These are phyloP conservation scores for Pseudotsuga menziesii DNA, from an alignment of 75 land plant genomes.

Conservation along the genomic window DNA sequence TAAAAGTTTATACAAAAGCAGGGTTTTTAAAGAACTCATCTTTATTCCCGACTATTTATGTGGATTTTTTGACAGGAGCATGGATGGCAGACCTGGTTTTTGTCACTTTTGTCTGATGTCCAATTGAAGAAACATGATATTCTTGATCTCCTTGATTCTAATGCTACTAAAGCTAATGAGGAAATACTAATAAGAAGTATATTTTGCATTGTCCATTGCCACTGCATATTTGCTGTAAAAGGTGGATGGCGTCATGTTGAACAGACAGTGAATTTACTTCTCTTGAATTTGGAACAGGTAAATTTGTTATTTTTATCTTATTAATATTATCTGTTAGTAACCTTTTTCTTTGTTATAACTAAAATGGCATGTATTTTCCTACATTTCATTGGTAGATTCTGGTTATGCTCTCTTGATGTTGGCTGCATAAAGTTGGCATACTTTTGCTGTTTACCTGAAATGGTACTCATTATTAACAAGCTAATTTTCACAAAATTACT, in stretches of 20 bases:
- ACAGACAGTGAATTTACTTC: constrained; percentile 66
- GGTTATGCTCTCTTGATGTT: no score
- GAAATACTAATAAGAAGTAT: constrained; percentile 52
- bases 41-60: not conserved
- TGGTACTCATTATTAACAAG: not conserved
- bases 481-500: not conserved
- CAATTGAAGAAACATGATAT: constrained; percentile 34
- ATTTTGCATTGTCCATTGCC: constrained; percentile 62
- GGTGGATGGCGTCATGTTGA: constrained; percentile 95
- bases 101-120: constrained; percentile 37
- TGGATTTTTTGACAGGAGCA: constrained; percentile 51
- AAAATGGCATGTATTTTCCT: not conserved
- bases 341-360: no score
- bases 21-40: not conserved
- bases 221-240: constrained; percentile 59
- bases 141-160: constrained; percentile 12
- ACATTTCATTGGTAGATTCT: not conserved
- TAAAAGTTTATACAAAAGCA: not conserved
- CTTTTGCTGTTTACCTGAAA: not conserved
- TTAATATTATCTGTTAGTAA: not conserved
- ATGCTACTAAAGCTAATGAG: constrained; percentile 33
- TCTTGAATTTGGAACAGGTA: constrained; percentile 59
- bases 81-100: constrained; percentile 85
- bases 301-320: not conserved
- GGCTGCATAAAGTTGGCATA: not conserved